These are phyloP conservation scores for Triticum dicoccoides DNA, from an alignment of 176 grass and related monocot genomes.

Conservation along the genomic window DNA sequence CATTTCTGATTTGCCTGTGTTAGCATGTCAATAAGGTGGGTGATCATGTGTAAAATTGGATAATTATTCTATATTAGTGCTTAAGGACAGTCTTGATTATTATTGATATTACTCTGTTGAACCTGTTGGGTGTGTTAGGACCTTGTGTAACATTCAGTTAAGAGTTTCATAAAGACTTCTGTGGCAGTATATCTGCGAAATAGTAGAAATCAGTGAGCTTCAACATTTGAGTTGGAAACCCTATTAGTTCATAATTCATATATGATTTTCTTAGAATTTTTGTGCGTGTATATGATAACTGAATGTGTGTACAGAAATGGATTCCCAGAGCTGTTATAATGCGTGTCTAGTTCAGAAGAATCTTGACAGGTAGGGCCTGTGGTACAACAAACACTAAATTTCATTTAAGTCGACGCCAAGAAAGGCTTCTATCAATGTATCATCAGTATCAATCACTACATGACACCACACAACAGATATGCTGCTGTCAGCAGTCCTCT, in stretches of 20 bases:
- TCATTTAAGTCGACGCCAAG: neutral
- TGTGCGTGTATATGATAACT: neutral
- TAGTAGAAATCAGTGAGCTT: neutral
- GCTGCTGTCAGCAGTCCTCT: neutral
- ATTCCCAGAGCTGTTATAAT: neutral
- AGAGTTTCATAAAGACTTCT: neutral
- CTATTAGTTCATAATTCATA: neutral
- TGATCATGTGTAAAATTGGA: neutral
- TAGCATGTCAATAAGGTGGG: neutral
- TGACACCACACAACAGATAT: slow-evolving; percentile 7
- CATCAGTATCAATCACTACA: neutral
- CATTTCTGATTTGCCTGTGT: neutral
- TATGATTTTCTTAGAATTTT: neutral
- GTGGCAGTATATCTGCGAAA: neutral
- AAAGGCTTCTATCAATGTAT: neutral
- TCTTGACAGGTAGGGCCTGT: neutral
- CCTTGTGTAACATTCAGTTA: neutral
- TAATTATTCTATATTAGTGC: neutral
- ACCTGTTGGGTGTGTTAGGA: neutral
- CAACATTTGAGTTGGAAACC: neutral
- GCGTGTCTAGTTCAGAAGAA: neutral
- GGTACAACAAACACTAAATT: neutral
- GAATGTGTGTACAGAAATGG: neutral
- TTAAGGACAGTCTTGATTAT: neutral
- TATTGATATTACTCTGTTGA: neutral